These are phyloP conservation scores for Debaryomyces robertsiae DNA, from an alignment of 1,139 yeast genomes.

Conservation along the genomic window DNA sequence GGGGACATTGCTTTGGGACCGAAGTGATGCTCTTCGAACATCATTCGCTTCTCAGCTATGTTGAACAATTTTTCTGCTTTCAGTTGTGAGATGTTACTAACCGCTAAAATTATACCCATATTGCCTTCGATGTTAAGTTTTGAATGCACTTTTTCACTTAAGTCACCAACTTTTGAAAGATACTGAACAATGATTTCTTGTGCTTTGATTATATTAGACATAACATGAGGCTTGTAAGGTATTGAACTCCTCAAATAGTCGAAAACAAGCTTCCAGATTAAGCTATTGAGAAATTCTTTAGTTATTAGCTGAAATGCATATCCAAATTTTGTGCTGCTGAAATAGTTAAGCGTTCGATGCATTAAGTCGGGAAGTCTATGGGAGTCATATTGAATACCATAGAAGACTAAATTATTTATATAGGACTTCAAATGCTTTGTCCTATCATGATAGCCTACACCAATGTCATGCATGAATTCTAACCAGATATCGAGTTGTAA, in stretches of 20 bases:
- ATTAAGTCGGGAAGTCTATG: conserved; percentile 22
- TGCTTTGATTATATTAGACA: conserved; percentile 23
- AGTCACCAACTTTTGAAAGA: conserved; percentile 16
- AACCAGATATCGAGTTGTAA: conserved; percentile 45
- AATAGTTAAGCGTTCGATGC: conserved; percentile 17
- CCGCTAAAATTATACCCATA: conserved; percentile 42
- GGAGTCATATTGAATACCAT: conserved; percentile 29
- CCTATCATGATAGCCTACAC: conserved; percentile 21
- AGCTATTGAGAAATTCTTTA: conserved; percentile 22
- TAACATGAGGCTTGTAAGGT: conserved; percentile 9
- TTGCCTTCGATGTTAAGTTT: conserved; percentile 34
- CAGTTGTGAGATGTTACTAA: conserved; percentile 25
- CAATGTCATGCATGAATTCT: conserved; percentile 21
- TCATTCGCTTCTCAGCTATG: conserved; percentile 30
- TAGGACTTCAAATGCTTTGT: conserved; percentile 23
- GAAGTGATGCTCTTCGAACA: conserved; percentile 16
- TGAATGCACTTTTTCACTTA: conserved; percentile 15
- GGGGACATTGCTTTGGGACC: conserved; percentile 22
- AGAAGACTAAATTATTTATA: conserved; percentile 30
- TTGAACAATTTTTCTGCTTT: conserved; percentile 32
- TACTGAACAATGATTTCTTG: conserved; percentile 35
- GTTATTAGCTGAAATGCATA: conserved; percentile 17
- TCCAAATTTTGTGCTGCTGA: conserved; percentile 17
- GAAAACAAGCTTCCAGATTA: conserved; percentile 29
- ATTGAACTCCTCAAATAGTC: conserved; percentile 16